These are phyloP conservation scores for Penicillium sp. DNA, from an alignment of 2,329 filamentous ascomycete genomes.

Conservation along the genomic window DNA sequence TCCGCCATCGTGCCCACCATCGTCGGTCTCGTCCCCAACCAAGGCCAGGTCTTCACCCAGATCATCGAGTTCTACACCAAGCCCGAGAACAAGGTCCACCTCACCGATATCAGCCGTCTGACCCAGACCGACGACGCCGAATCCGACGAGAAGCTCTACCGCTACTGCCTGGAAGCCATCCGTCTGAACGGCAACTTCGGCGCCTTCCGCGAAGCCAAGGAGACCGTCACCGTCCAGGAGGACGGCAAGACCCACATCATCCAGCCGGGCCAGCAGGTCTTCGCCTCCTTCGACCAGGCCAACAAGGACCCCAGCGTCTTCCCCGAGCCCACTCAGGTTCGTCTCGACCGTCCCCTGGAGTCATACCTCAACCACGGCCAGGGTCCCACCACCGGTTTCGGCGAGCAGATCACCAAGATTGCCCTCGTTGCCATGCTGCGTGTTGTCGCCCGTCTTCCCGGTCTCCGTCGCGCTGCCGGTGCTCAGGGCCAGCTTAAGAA, in stretches of 20 bases:
- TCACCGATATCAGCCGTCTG: constrained; percentile 63
- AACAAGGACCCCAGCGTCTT: constrained; percentile 61
- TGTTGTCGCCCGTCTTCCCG: constrained; percentile 62
- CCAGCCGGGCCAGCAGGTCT: constrained; percentile 61
- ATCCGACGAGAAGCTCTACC: constrained; percentile 65
- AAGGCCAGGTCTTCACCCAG: constrained; percentile 72
- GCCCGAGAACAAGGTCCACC: constrained; percentile 55
- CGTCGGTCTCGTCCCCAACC: constrained; percentile 68
- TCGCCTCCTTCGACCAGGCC: constrained; percentile 62
- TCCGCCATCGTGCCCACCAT: constrained; percentile 69
- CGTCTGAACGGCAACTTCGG: constrained; percentile 67
- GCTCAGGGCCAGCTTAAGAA: constrained; percentile 69
- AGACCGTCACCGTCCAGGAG: constrained; percentile 54
- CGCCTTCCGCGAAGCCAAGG: constrained; percentile 59
- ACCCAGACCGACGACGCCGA: constrained; percentile 59
- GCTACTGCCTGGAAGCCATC: constrained; percentile 72
- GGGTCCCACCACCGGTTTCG: constrained; percentile 65
- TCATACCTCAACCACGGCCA: constrained; percentile 66
- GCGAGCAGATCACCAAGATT: constrained; percentile 60
- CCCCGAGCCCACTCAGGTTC: constrained; percentile 62
- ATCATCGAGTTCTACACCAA: constrained; percentile 73
- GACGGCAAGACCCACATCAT: constrained; percentile 53
- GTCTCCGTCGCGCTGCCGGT: constrained; percentile 63
- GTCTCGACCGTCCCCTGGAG: constrained; percentile 64
- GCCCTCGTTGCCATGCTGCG: constrained; percentile 70